phyloP scores from a whole-genome alignment of 2,329 filamentous ascomycete species.

The Ophidiomyces ophidiicola region DNA sequence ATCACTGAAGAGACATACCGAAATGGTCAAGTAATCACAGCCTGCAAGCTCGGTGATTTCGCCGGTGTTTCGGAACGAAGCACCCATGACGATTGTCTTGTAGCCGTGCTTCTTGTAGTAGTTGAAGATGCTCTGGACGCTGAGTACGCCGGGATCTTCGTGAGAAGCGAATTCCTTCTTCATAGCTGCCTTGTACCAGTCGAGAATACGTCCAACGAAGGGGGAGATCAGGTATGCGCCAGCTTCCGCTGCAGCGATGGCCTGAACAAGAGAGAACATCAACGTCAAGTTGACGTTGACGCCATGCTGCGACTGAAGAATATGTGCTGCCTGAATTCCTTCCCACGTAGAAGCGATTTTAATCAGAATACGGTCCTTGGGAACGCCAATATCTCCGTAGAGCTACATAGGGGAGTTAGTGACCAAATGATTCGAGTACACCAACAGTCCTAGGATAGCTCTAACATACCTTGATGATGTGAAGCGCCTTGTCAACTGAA shows the following conservation, averaged over 20 bases:
- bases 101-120: constrained; percentile 99
- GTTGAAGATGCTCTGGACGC: constrained; percentile 90
- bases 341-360: constrained; percentile 99
- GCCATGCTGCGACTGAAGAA: constrained; percentile 87
- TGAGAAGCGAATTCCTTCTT: constrained; percentile 86
- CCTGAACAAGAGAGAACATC: constrained; percentile 93
- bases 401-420: constrained; percentile 58
- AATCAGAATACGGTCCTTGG: constrained; percentile 91
- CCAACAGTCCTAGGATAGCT: not conserved
- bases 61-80: constrained; percentile 89
- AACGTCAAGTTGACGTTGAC: constrained; percentile 99
- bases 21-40: constrained; percentile 98
- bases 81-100: constrained; percentile 99
- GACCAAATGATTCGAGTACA: not conserved
- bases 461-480: constrained; percentile 77
- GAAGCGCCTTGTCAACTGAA: constrained; percentile 87
- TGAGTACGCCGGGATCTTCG: constrained; percentile 93
- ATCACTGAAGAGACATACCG: constrained; percentile 44
- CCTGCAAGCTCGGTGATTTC: constrained; percentile 98
- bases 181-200: constrained; percentile 95
- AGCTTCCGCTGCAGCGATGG: constrained; percentile 90
- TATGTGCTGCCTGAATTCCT: constrained; percentile 96
- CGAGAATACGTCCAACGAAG: constrained; percentile 97
- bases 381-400: constrained; percentile 82
- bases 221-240: constrained; percentile 95